Evolutionary conservation across 2,329 filamentous ascomycete species (phyloP), one percentile per base, ranked within the genome.

Genomic region (Podosphaera aphanis): DNA sequence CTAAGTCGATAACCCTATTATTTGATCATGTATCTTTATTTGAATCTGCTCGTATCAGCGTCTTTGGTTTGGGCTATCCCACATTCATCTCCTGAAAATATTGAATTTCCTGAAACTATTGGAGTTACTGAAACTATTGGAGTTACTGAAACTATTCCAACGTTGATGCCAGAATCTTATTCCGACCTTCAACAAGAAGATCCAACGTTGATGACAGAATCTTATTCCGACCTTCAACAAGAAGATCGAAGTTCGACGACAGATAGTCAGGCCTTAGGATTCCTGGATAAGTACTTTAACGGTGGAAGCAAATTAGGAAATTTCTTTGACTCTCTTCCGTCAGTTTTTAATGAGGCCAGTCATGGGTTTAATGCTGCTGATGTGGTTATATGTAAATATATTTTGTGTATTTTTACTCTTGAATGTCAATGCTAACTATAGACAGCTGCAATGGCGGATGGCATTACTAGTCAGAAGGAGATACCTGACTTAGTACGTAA

Each of bases 381-480:
- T 4, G 16, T 13, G 8, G 18, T 38, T 38, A 16, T 38, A 13
- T 16, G 35, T 38, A 38, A 38, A 38, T 8, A 13, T 4, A 13
- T 19, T 29, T 29, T 29, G 25, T 19, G 35, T 8, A 7, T 2
- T n/a, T 16, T 38, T 19, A 16, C n/a, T 13, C 35, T 5, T 2
- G n/a, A n/a, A 5, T 16, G 11, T n/a, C 18, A n/a, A 16, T 4
- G n/a, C n/a, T 38, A 38, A 38, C n/a, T 16, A 38, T 8, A 38
- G 2, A 4, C 35, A 43, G 40, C 5, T 21, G n/a, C 21, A n/a
- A 43, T 43, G 7, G 21, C 40, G 1, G 48, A 51, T 47, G 52
- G 50, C 13, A 51, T 48, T 5, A 36, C 52, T n/a, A 15, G 39
- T 15, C 49, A 47, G 3, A 50, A 50, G 6, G 49, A 52, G 27